Conservation (phyloP, 257 asterid genomes). For the Jacaranda mimosifolia region DNA sequence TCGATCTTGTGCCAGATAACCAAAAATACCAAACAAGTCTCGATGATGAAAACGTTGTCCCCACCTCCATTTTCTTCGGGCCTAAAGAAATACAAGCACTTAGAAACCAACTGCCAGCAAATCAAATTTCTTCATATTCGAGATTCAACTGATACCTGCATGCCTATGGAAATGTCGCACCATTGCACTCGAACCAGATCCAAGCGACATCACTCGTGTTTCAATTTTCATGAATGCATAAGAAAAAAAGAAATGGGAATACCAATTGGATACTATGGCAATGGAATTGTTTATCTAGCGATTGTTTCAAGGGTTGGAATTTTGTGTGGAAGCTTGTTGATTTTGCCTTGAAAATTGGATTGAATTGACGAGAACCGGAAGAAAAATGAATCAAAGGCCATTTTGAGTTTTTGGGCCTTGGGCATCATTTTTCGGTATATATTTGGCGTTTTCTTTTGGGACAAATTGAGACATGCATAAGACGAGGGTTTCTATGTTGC, state of each 20-base stretch:
- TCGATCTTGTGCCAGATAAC: background rate
- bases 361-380: background rate
- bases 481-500: too few species aligned
- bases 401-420: too few species aligned
- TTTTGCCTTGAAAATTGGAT: conserved; percentile 10
- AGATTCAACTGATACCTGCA: background rate
- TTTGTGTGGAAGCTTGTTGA: conserved; percentile 23
- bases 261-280: conserved; percentile 36
- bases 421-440: too few species aligned
- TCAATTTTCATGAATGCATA: background rate
- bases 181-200: conserved; percentile 12
- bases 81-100: background rate
- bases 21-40: background rate
- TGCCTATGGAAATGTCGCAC: conserved; percentile 40
- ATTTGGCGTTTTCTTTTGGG: too few species aligned
- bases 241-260: background rate
- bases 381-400: too few species aligned
- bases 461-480: too few species aligned
- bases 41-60: background rate
- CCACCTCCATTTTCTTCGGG: conserved; percentile 28
- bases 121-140: background rate
- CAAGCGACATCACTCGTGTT: conserved; percentile 10
- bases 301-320: background rate
- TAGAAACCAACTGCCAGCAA: background rate
- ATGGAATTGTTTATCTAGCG: conserved; percentile 29